phyloP scores from a whole-genome alignment of 1,284 basidiomycete species.

The Tilletia setariae region DNA sequence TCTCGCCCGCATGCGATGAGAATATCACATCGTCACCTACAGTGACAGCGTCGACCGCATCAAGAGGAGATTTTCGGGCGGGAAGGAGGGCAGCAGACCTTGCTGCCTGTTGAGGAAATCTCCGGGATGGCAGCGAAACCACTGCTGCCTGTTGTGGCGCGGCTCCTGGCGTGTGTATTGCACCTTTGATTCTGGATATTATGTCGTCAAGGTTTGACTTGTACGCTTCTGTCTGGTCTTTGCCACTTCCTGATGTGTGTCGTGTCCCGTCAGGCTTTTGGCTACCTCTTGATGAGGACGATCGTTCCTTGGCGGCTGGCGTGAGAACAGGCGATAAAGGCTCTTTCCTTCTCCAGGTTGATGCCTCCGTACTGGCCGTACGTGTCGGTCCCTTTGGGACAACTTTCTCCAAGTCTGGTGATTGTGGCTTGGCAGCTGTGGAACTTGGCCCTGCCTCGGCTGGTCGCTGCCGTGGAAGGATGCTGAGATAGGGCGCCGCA shows the following conservation, averaged over 20 bases:
- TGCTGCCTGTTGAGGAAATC: slow-evolving; percentile 3
- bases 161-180: neutral
- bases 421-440: too few relatives aligned
- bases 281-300: neutral
- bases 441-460: neutral
- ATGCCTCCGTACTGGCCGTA: slow-evolving; percentile 1
- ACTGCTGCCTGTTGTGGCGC: slow-evolving; percentile 1
- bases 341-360: slow-evolving; percentile 4
- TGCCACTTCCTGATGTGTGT: neutral
- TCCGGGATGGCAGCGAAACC: neutral
- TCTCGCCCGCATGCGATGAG: neutral
- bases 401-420: neutral
- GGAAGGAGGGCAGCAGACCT: neutral
- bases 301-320: neutral
- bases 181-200: slow-evolving; percentile 18
- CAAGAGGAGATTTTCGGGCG: neutral
- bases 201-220: slow-evolving; percentile 22
- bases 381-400: neutral
- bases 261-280: too few relatives aligned
- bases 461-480: neutral
- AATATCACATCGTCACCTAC: slow-evolving; percentile 3
- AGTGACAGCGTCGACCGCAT: slow-evolving; percentile 7
- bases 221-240: neutral
- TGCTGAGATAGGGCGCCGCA: neutral
- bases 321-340: neutral